Evolutionary conservation across 257 asterid species (phyloP).

Genomic region (Nicotiana undulata): DNA sequence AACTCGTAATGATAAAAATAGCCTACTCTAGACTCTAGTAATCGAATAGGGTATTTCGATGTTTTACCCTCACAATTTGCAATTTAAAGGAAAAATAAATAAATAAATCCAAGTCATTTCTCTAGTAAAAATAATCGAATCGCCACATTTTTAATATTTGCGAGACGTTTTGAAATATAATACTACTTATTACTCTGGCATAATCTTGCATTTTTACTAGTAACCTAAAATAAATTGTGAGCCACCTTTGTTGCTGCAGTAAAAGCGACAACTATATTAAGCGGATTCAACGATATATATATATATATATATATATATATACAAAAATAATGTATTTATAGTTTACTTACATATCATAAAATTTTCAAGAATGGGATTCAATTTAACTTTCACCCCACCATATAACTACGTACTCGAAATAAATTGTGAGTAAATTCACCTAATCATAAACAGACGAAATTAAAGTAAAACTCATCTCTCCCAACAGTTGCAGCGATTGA

Average conservation of each 20-base stretch:
- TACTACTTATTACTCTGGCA: not conserved
- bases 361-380: too few relatives aligned
- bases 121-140: not conserved
- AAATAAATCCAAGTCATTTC: not conserved
- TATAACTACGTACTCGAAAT: not conserved
- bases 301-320: too few relatives aligned
- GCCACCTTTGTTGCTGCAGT: too few relatives aligned
- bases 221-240: too few relatives aligned
- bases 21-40: not conserved
- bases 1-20: not conserved
- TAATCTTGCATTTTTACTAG: too few relatives aligned
- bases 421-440: not conserved
- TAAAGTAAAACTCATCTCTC: not conserved
- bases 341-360: too few relatives aligned
- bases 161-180: not conserved
- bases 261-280: too few relatives aligned
- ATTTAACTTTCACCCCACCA: too few relatives aligned
- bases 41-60: not conserved
- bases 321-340: too few relatives aligned
- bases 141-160: too few relatives aligned
- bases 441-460: not conserved
- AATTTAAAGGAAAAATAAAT: not conserved
- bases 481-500: not conserved
- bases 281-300: too few relatives aligned
- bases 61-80: not conserved